Base-by-base conservation (phyloP, 805 yeast genomes). In the Teunomyces barrocoloradensis region DNA sequence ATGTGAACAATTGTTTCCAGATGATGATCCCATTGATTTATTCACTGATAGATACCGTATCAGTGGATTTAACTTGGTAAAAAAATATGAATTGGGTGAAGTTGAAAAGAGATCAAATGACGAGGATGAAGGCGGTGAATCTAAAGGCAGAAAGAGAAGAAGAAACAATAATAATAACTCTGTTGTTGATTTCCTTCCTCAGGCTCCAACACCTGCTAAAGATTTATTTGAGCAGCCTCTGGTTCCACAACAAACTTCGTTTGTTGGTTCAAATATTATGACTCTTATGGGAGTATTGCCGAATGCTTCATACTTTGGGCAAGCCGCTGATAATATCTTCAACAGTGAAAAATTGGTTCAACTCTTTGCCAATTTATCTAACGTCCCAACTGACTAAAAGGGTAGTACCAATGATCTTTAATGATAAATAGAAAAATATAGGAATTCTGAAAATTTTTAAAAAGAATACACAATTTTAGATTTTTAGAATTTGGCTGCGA, bases 1-100 rank as follows among this genome's bases (percentile, higher is more conserved):
- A 51, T 90, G 77, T 63, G 68, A 75, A 28, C 83, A 80, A 50
- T 65, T 76, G 30, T 90, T 88, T 63, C 87, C 91, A 0, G 78
- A 80, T 4, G 84, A 79, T 27, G 74, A 77, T 40, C 68, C 71
- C 46, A 64, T 58, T 44, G 68, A 55, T 33, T 69, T 63, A 53
- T 70, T 65, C 39, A 60, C 65, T 36, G 71, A 68, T 62, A 56
- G 79, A 55, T 60, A 77, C 54, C 68, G 69, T 39, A 62, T 66
- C 23, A 64, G 66, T 23, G 62, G 59, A 29, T 45, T 66, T 11
- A 68, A 75, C 49, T 74, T 71, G 38, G 67, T 73, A 25, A 65
- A 63, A 23, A 54, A 55, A 44, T 64, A 59, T 45, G 80, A 75
- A 50, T 57, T 71, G 43, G 73, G 69, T 35, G 59, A 61, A 21